Conservation (phyloP, 441 rosid genomes). For the Adansonia madagascariensis region DNA sequence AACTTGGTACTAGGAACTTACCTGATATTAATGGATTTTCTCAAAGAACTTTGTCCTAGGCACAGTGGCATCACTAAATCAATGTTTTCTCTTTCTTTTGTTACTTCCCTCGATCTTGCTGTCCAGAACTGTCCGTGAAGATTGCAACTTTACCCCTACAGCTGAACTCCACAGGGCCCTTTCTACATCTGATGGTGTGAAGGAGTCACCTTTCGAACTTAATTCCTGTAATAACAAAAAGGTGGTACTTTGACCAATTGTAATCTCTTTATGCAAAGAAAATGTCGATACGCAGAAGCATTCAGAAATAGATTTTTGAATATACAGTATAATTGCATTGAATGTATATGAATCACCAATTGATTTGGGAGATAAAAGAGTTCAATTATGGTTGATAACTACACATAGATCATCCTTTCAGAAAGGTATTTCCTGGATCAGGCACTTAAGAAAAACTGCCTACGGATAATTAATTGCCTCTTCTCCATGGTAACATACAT, state of each 20-base stretch:
- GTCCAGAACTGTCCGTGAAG: constrained; percentile 34
- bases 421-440: constrained; percentile 4
- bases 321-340: neutral
- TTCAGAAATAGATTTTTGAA: neutral
- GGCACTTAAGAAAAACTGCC: neutral
- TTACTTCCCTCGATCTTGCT: constrained; percentile 32
- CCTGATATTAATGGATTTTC: too few species aligned
- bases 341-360: neutral
- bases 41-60: neutral
- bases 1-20: neutral
- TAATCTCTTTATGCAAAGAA: neutral
- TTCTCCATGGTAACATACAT: neutral
- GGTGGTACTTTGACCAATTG: neutral
- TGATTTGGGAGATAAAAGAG: neutral
- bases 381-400: neutral
- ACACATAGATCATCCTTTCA: neutral
- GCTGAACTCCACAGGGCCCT: constrained; percentile 82
- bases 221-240: constrained; percentile 55
- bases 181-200: constrained; percentile 78
- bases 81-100: constrained; percentile 71
- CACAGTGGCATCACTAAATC: constrained; percentile 22
- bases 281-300: neutral
- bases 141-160: constrained; percentile 44
- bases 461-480: neutral
- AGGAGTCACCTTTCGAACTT: constrained; percentile 50